Conservation (phyloP, 192 early-diverging fungal species). For the Umbelopsis sp. region DNA sequence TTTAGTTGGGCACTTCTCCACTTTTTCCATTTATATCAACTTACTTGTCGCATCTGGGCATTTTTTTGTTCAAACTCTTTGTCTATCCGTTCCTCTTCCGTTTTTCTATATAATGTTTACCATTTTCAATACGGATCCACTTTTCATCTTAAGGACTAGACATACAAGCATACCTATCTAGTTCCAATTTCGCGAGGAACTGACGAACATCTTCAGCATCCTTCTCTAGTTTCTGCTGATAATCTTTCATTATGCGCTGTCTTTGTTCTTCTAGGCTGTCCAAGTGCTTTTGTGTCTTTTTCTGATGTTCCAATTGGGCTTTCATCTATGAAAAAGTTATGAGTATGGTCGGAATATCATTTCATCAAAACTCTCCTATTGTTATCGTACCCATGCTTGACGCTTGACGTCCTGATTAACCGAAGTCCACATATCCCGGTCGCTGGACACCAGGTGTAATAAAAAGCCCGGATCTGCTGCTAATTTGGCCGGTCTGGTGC, state of each 20-base stretch:
- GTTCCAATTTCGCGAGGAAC: slow-evolving; percentile 4
- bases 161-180: not conserved
- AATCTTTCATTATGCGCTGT: not conserved
- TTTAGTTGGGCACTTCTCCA: too few relatives aligned
- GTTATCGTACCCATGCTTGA: slow-evolving; percentile 6
- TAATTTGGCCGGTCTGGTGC: not conserved
- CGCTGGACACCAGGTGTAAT: not conserved
- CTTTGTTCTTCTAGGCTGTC: not conserved
- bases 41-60: too few relatives aligned
- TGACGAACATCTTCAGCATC: slow-evolving; percentile 8
- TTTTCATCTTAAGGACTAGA: not conserved
- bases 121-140: not conserved
- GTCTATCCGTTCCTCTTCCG: slow-evolving; percentile 6
- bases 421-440: slow-evolving; percentile 1
- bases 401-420: not conserved
- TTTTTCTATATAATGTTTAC: not conserved
- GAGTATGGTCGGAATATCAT: not conserved
- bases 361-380: not conserved
- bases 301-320: slow-evolving; percentile 11
- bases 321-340: not conserved
- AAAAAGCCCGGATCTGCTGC: not conserved
- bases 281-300: not conserved
- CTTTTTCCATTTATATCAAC: too few relatives aligned
- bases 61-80: too few relatives aligned
- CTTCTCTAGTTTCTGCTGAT: not conserved